Conservation (phyloP, 2,329 filamentous ascomycete species). For the Colletotrichum tanaceti region DNA sequence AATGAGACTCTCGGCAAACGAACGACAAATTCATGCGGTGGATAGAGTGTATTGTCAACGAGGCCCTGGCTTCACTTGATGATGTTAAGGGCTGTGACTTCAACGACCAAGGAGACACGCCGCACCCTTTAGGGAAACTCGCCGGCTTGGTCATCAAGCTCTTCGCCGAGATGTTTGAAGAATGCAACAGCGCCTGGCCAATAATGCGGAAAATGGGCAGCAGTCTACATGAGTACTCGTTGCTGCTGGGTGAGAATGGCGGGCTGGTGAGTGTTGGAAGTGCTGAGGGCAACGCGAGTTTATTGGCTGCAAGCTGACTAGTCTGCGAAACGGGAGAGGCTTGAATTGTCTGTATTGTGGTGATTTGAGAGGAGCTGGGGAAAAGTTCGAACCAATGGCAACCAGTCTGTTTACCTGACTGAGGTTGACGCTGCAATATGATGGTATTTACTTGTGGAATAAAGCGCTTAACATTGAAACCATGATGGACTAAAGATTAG, state of each 20-base stretch:
- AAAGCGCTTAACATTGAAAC: not conserved
- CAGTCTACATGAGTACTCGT: slow-evolving; percentile 12
- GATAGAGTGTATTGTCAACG: slow-evolving; percentile 12
- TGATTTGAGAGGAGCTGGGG: too few relatives aligned
- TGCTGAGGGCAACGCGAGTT: not conserved
- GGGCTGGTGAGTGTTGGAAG: slow-evolving; percentile 22
- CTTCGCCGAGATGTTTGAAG: slow-evolving; percentile 17
- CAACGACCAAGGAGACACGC: not conserved
- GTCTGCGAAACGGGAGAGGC: not conserved
- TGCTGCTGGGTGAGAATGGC: slow-evolving; percentile 21
- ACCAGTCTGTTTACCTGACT: too few relatives aligned
- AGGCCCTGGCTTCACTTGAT: slow-evolving; percentile 4
- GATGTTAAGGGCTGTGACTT: not conserved
- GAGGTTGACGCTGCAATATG: not conserved
- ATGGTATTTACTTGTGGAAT: not conserved
- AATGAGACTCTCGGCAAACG: not conserved
- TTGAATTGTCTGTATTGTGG: not conserved
- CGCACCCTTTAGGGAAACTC: slow-evolving; percentile 9
- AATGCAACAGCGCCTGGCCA: slow-evolving; percentile 15
- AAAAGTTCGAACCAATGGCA: not conserved
- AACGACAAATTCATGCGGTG: slow-evolving; percentile 11
- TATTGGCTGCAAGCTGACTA: not conserved
- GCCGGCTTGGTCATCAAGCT: not conserved
- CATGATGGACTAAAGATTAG: too few relatives aligned
- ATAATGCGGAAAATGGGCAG: slow-evolving; percentile 10